A percentile compares a stretch with the other conserved stretches of the same genome.
Conservation (phyloP, 176 grass and related monocot species). For the Rhynchospora breviuscula region DNA sequence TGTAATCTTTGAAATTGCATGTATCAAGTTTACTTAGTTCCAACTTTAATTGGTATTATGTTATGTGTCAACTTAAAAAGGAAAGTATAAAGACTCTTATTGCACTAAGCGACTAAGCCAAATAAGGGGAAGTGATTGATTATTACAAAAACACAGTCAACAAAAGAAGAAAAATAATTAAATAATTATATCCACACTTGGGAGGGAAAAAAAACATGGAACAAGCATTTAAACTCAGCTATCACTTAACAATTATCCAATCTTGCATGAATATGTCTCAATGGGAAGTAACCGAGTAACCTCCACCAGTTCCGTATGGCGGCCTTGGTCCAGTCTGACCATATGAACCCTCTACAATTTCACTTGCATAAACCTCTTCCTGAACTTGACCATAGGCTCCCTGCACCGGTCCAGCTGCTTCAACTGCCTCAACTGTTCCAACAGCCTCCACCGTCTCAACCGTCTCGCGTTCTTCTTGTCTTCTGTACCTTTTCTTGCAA, state of each 20-base stretch:
- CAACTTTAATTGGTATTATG: too few relatives aligned
- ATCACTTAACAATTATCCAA: background rate
- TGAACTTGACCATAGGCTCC: background rate
- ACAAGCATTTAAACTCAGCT: background rate
- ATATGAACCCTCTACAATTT: slow-evolving; percentile 15
- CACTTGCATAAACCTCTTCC: slow-evolving; percentile 2
- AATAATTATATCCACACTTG: background rate
- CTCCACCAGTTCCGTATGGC: slow-evolving; percentile 11
- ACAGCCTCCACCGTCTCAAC: slow-evolving; percentile 1
- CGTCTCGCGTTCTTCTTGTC: background rate
- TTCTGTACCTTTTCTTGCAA: slow-evolving; percentile 3
- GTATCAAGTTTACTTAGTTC: too few relatives aligned
- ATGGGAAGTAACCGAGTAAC: background rate
- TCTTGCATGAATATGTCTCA: background rate
- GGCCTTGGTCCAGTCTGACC: background rate
- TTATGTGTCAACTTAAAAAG: too few relatives aligned
- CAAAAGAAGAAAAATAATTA: background rate
- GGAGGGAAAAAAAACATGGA: background rate
- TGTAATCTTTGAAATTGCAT: too few relatives aligned
- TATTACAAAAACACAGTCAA: background rate
- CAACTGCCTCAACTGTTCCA: background rate
- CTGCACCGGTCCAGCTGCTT: background rate
- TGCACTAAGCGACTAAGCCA: background rate
- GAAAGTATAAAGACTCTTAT: too few relatives aligned
- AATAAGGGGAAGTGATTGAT: background rate